phyloP scores from a whole-genome alignment of 768 basidiomycete genomes.

The Myochromella boudieri region DNA sequence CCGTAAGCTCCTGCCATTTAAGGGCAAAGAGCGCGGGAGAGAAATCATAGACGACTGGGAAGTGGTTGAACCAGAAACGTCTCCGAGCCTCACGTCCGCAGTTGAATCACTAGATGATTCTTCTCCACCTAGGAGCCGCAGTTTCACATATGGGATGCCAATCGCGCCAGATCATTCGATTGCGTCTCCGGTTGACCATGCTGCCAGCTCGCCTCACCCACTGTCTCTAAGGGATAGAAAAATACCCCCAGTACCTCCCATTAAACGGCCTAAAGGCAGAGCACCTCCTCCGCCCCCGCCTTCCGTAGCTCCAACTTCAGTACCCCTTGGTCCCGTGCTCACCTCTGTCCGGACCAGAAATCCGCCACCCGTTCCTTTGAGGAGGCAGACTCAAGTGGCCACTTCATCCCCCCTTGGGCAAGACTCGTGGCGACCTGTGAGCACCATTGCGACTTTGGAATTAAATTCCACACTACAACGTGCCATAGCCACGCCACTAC shows the following conservation, averaged over 20 bases:
- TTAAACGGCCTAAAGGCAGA: slow-evolving; percentile 24
- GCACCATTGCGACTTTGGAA: slow-evolving; percentile 10
- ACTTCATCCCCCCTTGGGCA: slow-evolving; percentile 29
- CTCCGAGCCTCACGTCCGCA: slow-evolving; percentile 24
- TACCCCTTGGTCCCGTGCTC: slow-evolving; percentile 25
- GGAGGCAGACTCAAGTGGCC: slow-evolving; percentile 20
- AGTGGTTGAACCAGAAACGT: slow-evolving; percentile 32
- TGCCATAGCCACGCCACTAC: slow-evolving; percentile 37
- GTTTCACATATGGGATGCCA: slow-evolving; percentile 26
- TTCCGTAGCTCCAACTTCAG: slow-evolving; percentile 10
- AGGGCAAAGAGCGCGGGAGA: slow-evolving; percentile 38
- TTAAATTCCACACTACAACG: slow-evolving; percentile 28
- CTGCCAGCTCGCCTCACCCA: slow-evolving; percentile 14
- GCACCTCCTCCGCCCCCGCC: slow-evolving; percentile 18
- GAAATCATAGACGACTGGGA: slow-evolving; percentile 48
- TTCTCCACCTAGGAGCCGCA: slow-evolving; percentile 28
- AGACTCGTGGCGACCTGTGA: slow-evolving; percentile 18
- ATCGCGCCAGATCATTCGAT: slow-evolving; percentile 6
- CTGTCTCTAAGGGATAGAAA: slow-evolving; percentile 27
- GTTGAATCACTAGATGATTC: slow-evolving; percentile 22
- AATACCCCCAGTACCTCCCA: slow-evolving; percentile 22
- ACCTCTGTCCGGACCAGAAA: slow-evolving; percentile 32
- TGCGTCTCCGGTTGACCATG: slow-evolving; percentile 1
- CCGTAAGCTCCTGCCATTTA: slow-evolving; percentile 36
- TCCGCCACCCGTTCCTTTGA: slow-evolving; percentile 20